Evolutionary conservation across 495 filamentous ascomycete species (phyloP).

Genomic region (Neurospora terricola): DNA sequence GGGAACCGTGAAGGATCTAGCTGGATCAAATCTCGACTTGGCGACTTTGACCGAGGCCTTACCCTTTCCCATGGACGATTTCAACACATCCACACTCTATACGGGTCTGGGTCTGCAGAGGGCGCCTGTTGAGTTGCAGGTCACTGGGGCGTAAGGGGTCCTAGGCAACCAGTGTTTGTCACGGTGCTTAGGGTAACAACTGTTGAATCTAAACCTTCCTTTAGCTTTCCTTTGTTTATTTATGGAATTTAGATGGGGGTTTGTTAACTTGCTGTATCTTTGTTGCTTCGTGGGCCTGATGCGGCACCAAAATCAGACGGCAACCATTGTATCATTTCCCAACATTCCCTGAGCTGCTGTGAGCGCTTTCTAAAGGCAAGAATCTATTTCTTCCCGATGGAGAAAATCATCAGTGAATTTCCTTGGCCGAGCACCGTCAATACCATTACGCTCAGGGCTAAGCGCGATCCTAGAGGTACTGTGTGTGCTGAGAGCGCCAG

Average conservation of each 20-base stretch:
- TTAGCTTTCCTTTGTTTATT: not conserved
- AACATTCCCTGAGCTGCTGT: not conserved
- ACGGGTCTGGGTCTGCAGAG: conserved; percentile 6
- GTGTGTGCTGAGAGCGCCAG: not conserved
- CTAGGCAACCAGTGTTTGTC: not conserved
- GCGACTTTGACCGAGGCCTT: not conserved
- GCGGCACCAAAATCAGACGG: not conserved
- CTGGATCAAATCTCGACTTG: not conserved
- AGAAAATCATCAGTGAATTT: not conserved
- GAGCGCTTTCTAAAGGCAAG: not conserved
- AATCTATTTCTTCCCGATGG: not conserved
- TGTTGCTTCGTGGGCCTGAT: not conserved
- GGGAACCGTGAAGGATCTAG: not conserved
- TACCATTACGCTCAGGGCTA: not conserved
- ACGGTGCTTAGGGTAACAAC: not conserved
- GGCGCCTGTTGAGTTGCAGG: not conserved
- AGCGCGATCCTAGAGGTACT: not conserved
- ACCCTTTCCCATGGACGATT: conserved; percentile 2
- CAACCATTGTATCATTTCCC: not conserved
- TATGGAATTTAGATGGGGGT: not conserved
- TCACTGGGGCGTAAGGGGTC: not conserved
- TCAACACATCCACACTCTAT: not conserved
- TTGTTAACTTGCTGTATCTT: not conserved
- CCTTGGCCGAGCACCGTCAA: not conserved
- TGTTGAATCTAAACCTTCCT: not conserved